phyloP scores from a whole-genome alignment of 2,329 filamentous ascomycete species.

The Hypoxylon rubiginosum region DNA sequence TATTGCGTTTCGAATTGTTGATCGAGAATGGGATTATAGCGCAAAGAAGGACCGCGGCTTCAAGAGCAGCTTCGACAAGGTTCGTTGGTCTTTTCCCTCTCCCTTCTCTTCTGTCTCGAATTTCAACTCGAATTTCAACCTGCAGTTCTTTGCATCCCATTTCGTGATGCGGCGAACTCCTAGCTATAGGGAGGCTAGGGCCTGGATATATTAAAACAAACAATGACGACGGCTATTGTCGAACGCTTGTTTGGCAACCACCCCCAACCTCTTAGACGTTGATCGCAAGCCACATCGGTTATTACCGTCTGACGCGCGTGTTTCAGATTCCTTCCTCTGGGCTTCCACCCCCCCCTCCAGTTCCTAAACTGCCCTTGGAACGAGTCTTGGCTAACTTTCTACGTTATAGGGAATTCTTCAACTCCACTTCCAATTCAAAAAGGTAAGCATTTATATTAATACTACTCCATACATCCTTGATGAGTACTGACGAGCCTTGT shows the following conservation, averaged over 20 bases:
- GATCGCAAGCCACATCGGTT: constrained; percentile 32
- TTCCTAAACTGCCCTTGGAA: constrained; percentile 32
- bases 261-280: constrained; percentile 12
- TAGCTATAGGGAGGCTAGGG: constrained; percentile 11
- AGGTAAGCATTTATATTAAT: constrained; percentile 68
- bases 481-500: constrained; percentile 40
- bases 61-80: constrained; percentile 97
- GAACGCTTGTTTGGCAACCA: constrained; percentile 25
- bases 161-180: constrained; percentile 30
- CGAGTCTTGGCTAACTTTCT: constrained; percentile 46
- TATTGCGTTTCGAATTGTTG: constrained; percentile 95
- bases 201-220: constrained; percentile 27
- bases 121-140: constrained; percentile 12
- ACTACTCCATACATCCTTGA: not conserved
- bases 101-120: constrained; percentile 3
- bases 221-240: constrained; percentile 24
- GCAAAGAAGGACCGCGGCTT: constrained; percentile 95
- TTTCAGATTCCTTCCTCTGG: constrained; percentile 34
- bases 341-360: constrained; percentile 32
- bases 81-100: constrained; percentile 61
- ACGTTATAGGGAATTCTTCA: constrained; percentile 84
- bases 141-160: constrained; percentile 32
- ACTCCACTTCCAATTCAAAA: constrained; percentile 98
- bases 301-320: constrained; percentile 27
- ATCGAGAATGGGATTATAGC: constrained; percentile 99